Base-by-base conservation (phyloP, 768 basidiomycete genomes). In the Termitomyces sp. region DNA sequence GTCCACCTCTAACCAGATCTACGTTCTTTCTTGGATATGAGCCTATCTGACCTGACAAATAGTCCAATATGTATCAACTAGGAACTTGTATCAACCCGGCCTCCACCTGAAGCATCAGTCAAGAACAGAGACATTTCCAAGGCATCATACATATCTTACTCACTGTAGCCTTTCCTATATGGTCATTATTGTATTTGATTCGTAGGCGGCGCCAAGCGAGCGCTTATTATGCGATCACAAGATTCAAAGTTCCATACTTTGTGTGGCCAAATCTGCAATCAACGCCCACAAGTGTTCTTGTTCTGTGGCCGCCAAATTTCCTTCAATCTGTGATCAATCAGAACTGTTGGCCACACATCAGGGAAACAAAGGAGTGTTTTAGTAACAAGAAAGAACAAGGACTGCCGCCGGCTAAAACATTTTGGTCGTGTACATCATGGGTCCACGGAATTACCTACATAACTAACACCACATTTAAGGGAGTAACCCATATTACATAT, bases 261-360 rank as follows among this genome's bases (percentile, higher is more conserved):
- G 55, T 56, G 55, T 56, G 55, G 55, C 17, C 52, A 60, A 48
- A 63, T 60, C 54, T 60, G 42, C 5, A 55, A 64, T 64, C 52
- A 20, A 56, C 60, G 57, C 63, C 63, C 56, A 64, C 63, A 61
- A 51, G 47, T 45, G 56, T 48, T 46, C 36, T 58, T 60, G 60
- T 60, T 56, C 32, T 25, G 43, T 42, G 20, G 34, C 45, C 56
- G n/a, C 60, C 43, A 38, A 25, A 15, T 43, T 15, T 25, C 45
- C 32, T 55, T 43, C 17, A 20, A 42, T 40, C 45, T 60, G 37
- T 40, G 53, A 61, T 61, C 60, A 46, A 61, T 62, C 61, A 62
- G 47, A 51, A 40, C n/a, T 40, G 6, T 34, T 48, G 47, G 38
- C 38, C 53, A 40, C 53, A 40, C 17, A 55, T 49, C 53, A 50